Evolutionary conservation across 192 early-diverging fungal genomes (phyloP), one percentile per base, ranked within the genome.

Genomic region (Polychytrium aggregatum): DNA sequence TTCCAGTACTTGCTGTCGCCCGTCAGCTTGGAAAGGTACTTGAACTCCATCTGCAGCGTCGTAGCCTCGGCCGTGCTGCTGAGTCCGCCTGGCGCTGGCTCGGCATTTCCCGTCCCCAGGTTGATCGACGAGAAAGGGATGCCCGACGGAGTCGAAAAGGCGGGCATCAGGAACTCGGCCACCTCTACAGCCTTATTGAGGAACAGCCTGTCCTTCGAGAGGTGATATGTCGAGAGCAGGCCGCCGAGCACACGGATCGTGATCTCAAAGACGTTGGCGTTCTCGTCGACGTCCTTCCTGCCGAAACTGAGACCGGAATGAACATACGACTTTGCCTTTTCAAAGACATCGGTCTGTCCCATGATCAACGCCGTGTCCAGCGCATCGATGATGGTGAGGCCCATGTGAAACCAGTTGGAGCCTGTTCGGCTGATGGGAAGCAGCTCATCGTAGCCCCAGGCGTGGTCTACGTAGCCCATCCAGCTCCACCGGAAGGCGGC

Each of bases 171-270:
- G n/a, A 76, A 53, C 50, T 87, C 77, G 11, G 74, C 90, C 1
- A 90, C 70, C 67, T 89, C 80, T 20, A 62, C 51, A 1, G 90
- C 88, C 61, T 85, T 86, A 3, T 62, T 56, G 50, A 88, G 57
- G 31, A 84, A 76, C 35, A 80, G 28, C 2, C 62, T 57, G 41
- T 86, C 80, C 0, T 78, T 77, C n/a, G 82, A 81, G 34, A 90
- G 55, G 50, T 90, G 78, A 46, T 88, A 86, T 1, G 88, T 83
- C 30, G 79, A 77, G 18, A 96, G 62, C 2, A 92, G 51, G 3
- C 88, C 89, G 29, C 90, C 90, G 2, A 94, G 55, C 6, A 87
- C 84, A 18, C 88, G 75, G 52, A 91, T 94, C 0, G 82, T 87
- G 25, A 86, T 90, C 65, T 94, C 90, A 59, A 93, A 93, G 24